Percentiles rank a stretch among this genome's conserved stretches.
Evolutionary conservation across 208 protist genomes (phyloP).

Genomic region (Leishmania martiniquensis): DNA sequence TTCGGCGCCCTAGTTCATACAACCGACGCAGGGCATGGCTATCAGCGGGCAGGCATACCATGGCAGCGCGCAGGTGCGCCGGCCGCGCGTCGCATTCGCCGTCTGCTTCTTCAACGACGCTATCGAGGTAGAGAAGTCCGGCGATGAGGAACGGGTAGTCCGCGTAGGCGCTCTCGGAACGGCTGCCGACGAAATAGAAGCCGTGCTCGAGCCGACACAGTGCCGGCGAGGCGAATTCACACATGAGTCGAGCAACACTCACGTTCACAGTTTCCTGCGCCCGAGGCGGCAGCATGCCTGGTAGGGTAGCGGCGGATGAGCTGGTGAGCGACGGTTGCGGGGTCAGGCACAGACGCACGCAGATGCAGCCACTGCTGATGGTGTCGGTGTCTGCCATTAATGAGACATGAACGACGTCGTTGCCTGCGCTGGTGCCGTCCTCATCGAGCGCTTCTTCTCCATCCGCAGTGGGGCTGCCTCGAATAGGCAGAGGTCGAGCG

Average conservation of each 20-base stretch:
- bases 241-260: slow-evolving; percentile 29
- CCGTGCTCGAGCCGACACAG: slow-evolving; percentile 41
- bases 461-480: background rate
- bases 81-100: background rate
- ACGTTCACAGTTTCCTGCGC: slow-evolving; percentile 28
- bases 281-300: background rate
- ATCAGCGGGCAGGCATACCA: slow-evolving; percentile 34
- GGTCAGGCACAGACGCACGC: slow-evolving; percentile 28
- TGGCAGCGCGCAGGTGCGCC: slow-evolving; percentile 26
- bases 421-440: slow-evolving; percentile 1
- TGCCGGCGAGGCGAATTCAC: slow-evolving; percentile 13
- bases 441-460: background rate
- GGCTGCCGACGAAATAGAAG: slow-evolving; percentile 48
- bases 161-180: slow-evolving; percentile 34
- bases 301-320: background rate
- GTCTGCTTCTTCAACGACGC: slow-evolving; percentile 1
- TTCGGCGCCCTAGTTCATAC: slow-evolving; percentile 11
- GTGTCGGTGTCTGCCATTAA: slow-evolving; percentile 39
- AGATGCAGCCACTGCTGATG: slow-evolving; percentile 29
- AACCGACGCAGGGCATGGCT: slow-evolving; percentile 18
- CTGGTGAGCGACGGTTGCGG: background rate
- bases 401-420: slow-evolving; percentile 13
- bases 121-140: slow-evolving; percentile 36
- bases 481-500: slow-evolving; percentile 19
- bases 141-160: slow-evolving; percentile 40